Evolutionary conservation across 1,139 yeast species (phyloP), one percentile per base, ranked within the genome.

Genomic region (Diutina ranongensis): DNA sequence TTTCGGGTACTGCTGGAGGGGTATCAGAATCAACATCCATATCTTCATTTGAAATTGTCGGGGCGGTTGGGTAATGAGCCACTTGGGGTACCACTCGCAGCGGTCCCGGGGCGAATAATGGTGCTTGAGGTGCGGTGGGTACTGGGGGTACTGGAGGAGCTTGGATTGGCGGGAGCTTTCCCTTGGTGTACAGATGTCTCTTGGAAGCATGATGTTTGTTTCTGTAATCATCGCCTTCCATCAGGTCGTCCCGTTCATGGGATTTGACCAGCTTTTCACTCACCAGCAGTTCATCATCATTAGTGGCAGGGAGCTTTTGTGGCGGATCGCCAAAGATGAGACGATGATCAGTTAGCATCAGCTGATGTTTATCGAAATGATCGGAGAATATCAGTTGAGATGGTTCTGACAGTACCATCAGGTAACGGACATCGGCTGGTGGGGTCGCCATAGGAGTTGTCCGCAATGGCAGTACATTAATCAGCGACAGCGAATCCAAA

Each of bases 341-440:
- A 13, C 40, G 40, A 10, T 35, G 40, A 15, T 35, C 38, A 19
- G 40, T 35, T 10, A 35, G n/a, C 40, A 35, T 22, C 40, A 35
- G 40, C 27, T 20, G 40, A 18, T 35, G 40, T 12, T 21, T 20
- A 21, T 35, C 40, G 10, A 35, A 21, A 12, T 35, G 28, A 18
- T 35, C 40, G 16, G 40, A 35, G 18, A 35, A 35, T 9, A 35
- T 35, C 40, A 35, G 40, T n/a, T 35, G 40, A 15, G 15, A 16
- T 12, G 40, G 40, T 9, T 35, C 40, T 28, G 21, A 28, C 27
- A 21, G 28, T 16, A 35, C 40, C 40, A 21, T 35, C 40, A 21
- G 28, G 28, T 21, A 35, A 28, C 40, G 40, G 12, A 20, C 16
- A 10, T 19, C 18, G 3, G 40, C 28, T 7, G 38, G 40, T 13